Evolutionary conservation across 2,329 filamentous ascomycete genomes (phyloP), one percentile per base, ranked within the genome.

Genomic region (Huntiella decipiens): DNA sequence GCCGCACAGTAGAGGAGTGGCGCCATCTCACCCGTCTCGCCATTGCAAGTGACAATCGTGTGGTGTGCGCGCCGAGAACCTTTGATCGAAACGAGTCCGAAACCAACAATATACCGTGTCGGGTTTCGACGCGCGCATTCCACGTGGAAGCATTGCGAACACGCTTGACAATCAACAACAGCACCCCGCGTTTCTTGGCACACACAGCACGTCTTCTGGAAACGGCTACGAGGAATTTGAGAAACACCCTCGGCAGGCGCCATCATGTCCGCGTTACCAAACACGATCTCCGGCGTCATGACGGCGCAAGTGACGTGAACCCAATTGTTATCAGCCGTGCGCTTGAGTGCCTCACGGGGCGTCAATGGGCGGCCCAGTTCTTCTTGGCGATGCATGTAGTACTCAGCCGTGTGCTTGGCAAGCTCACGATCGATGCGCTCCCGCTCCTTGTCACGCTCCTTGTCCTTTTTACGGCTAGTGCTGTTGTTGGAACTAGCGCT

Each of bases 271-370:
- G 86, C 81, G 54, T 83, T 83, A 51, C 82, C 87, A 60, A 95
- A 98, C 56, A 87, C 91, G 55, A 94, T 79, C 61, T 98, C 91
- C 0, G 85, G 78, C 8, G 82, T 87, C 77, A 84, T 96, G 13
- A 94, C 68, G 1, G 91, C 87, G 57, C 91, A 98, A 34, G 81
- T 79, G 22, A 96, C 85, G 58, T 98, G 91, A 12, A 95, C 84
- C 91, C 91, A 98, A 57, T 96, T 96, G 63, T 96, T 96, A 58
- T 92, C 86, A 3, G 82, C 83, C 0, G 91, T 98, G 42, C 84
- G 77, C 63, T 98, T 98, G 51, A 98, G 66, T 3, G 91, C 81
- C 58, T 96, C 91, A 41, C 91, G 76, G 19, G 91, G 91, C 52
- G 84, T 74, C 33, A 80, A 62, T 1, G 91, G 88, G 41, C 87